Evolutionary conservation across 78 protist species (phyloP).

Genomic region (Dictyostelium citrinum): DNA sequence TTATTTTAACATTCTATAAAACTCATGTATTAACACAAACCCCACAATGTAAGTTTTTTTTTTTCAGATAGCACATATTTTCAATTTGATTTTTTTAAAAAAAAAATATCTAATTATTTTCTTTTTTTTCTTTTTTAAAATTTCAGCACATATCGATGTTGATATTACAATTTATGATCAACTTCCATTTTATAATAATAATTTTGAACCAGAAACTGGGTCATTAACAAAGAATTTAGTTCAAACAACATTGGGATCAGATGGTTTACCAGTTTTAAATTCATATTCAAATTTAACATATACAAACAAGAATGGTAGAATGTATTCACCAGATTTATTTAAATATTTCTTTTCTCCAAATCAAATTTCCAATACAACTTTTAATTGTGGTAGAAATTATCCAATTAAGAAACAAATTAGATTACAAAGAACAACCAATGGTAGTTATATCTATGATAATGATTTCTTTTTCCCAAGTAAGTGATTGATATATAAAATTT

Average conservation of each 20-base stretch:
- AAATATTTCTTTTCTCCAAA: neutral
- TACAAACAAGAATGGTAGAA: neutral
- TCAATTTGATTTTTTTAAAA: neutral
- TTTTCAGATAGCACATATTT: too few species aligned
- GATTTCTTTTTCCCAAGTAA: neutral
- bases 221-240: conserved; percentile 11
- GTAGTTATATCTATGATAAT: neutral
- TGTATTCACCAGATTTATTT: neutral
- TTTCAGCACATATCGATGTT: neutral
- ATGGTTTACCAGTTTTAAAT: neutral
- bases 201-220: conserved; percentile 38
- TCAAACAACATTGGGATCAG: neutral
- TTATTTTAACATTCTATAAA: neutral
- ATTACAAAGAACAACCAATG: neutral
- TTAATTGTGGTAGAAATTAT: neutral
- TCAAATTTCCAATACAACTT: neutral
- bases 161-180: conserved; percentile 26
- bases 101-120: neutral
- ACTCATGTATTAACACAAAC: neutral
- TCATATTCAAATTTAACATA: neutral
- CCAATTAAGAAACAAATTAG: neutral
- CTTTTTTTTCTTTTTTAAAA: neutral
- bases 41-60: neutral
- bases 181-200: neutral
- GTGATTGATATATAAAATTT: neutral